Conservation (phyloP, 2,329 filamentous ascomycete species). For the Colletotrichum cereale region DNA sequence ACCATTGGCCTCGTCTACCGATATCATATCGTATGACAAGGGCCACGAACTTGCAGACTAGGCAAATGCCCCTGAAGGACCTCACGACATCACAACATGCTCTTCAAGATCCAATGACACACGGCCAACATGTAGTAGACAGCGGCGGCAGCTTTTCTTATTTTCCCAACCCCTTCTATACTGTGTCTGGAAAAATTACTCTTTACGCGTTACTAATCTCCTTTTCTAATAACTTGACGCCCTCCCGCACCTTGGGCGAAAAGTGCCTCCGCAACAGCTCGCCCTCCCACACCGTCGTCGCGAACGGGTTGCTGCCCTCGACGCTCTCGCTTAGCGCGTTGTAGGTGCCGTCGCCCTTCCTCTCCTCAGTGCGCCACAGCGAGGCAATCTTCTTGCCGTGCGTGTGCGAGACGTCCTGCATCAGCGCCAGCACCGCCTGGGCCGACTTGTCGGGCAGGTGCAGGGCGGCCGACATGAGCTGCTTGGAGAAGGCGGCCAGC, state of each 20-base stretch:
- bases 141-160: background rate
- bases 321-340: conserved; percentile 79
- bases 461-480: conserved; percentile 83
- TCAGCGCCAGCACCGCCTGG: conserved; percentile 81
- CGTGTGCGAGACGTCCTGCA: conserved; percentile 82
- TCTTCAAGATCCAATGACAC: background rate
- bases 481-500: conserved; percentile 93
- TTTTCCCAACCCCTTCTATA: conserved; percentile 25
- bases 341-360: conserved; percentile 90
- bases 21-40: background rate
- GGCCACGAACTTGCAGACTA: background rate
- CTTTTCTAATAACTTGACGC: conserved; percentile 77
- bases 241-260: conserved; percentile 86
- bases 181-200: background rate
- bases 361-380: conserved; percentile 96
- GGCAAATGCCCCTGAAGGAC: background rate
- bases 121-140: background rate
- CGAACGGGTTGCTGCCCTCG: conserved; percentile 91
- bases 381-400: conserved; percentile 85
- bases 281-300: conserved; percentile 92
- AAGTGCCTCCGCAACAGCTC: conserved; percentile 89
- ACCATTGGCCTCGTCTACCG: background rate
- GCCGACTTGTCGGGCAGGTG: conserved; percentile 93
- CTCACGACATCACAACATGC: background rate
- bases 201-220: conserved; percentile 54